These are phyloP conservation scores for Carex arenaria DNA, from an alignment of 202 grass and related monocot species.

Conservation along the genomic window DNA sequence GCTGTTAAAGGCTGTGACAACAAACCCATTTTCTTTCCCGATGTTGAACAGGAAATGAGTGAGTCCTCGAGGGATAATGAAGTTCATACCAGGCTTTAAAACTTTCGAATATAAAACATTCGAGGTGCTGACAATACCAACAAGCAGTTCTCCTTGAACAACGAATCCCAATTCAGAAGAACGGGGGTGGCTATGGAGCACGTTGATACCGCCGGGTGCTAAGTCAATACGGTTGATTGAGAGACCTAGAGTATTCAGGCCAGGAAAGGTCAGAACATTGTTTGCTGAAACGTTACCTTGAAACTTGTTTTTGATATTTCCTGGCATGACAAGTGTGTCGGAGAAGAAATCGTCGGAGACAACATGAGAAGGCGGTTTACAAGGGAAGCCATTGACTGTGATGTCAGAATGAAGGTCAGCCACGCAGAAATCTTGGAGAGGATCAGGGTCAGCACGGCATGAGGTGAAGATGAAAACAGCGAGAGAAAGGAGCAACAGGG, in stretches of 20 bases:
- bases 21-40: slow-evolving; percentile 24
- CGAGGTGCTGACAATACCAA: slow-evolving; percentile 55
- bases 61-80: slow-evolving; percentile 57
- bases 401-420: background rate
- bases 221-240: no score
- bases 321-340: slow-evolving; percentile 2
- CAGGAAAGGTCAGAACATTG: slow-evolving; percentile 58
- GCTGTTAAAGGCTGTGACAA: slow-evolving; percentile 62
- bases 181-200: no score
- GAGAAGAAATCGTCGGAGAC: no score
- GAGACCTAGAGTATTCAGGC: slow-evolving; percentile 73
- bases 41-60: slow-evolving; percentile 69
- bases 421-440: slow-evolving; percentile 77
- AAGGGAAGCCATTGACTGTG: no score
- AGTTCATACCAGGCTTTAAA: slow-evolving; percentile 36
- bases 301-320: slow-evolving; percentile 32
- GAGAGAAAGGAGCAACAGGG: slow-evolving; percentile 10
- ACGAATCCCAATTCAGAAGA: no score
- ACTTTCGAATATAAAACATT: slow-evolving; percentile 61
- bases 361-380: no score
- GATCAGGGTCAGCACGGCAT: slow-evolving; percentile 41
- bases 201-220: no score
- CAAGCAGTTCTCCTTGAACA: slow-evolving; percentile 76
- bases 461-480: background rate
- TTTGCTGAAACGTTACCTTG: slow-evolving; percentile 22